Base-by-base conservation (phyloP, 2,329 filamentous ascomycete species). In the Colletotrichum spinosum region DNA sequence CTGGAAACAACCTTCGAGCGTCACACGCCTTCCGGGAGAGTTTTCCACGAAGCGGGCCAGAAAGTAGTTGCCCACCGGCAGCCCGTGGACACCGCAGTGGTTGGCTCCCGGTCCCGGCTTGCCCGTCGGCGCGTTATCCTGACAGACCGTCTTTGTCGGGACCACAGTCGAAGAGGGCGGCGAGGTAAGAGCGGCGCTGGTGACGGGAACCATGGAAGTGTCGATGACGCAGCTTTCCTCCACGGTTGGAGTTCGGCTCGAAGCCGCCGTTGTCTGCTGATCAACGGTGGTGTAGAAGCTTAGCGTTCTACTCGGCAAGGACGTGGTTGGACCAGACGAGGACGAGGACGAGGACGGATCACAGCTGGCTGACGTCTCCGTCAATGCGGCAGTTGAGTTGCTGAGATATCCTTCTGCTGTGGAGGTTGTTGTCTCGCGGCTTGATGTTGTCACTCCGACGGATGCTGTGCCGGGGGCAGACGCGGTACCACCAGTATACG, bases 21-120 rank as follows among this genome's bases (percentile, higher is more conserved):
- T 79, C 33, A 82, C 75, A 1, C 72, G 69, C 41, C 76, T 74
- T 11, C 68, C 71, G 1, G 64, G 63, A 7, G 68, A 71, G 60
- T 81, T 74, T 68, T 80, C 72, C 49, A 74, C 72, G 65, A 76
- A 81, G 67, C 77, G 74, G 10, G 75, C 78, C 2, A 81, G 68
- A 65, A 81, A 79, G 65, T 74, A 80, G 60, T 72, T 72, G 8
- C 76, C 77, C 2, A 72, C 70, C 1, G 77, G 71, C 60, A 71
- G 53, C 17, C 79, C 79, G 33, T 77, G 75, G 8, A 81, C 72
- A 50, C 78, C 79, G 66, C 79, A 82, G 69, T 81, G 78, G 2
- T 71, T 60, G 17, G 70, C 70, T 4, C 60, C 61, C 2, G 71
- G 67, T 42, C 68, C 68, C 2, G 79, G 77, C 12, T 70, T 70